Conservation (phyloP, 345 rosid species). For the Pugionium dolabratum region DNA sequence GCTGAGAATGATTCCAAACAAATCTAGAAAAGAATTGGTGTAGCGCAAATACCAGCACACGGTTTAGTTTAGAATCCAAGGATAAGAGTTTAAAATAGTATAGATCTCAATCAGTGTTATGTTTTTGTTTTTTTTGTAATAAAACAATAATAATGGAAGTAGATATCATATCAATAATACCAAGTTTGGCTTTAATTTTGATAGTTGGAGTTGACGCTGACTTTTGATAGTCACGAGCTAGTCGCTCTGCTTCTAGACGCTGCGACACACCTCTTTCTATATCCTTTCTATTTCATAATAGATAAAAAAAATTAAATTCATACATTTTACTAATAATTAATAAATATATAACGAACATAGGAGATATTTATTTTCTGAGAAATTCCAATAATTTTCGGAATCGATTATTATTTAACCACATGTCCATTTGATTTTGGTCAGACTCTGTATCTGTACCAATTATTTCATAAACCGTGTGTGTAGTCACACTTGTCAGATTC, state of each 20-base stretch:
- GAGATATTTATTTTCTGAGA: neutral
- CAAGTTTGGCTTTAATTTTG: neutral
- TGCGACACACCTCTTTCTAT: neutral
- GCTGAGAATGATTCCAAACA: too few relatives aligned
- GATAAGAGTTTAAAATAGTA: neutral
- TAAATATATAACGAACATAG: too few relatives aligned
- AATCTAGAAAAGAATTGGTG: too few relatives aligned
- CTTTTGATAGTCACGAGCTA: constrained; percentile 22
- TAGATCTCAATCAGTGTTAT: neutral
- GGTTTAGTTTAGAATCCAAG: constrained; percentile 14
- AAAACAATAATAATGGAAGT: neutral
- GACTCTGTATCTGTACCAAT: constrained; percentile 21
- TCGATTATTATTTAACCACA: neutral
- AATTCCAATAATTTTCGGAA: neutral
- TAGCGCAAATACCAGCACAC: neutral
- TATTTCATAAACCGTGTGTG: constrained; percentile 7
- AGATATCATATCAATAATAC: neutral
- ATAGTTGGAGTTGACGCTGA: constrained; percentile 25
- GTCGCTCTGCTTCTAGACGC: constrained; percentile 13
- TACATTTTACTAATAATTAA: too few relatives aligned
- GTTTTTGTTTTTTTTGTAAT: neutral
- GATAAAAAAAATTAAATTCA: too few relatives aligned
- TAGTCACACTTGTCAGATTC: neutral
- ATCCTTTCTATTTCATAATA: too few relatives aligned
- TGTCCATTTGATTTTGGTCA: constrained; percentile 4